phyloP scores from a whole-genome alignment of 2,329 filamentous ascomycete genomes.

The Chalaropsis thielavioides region DNA sequence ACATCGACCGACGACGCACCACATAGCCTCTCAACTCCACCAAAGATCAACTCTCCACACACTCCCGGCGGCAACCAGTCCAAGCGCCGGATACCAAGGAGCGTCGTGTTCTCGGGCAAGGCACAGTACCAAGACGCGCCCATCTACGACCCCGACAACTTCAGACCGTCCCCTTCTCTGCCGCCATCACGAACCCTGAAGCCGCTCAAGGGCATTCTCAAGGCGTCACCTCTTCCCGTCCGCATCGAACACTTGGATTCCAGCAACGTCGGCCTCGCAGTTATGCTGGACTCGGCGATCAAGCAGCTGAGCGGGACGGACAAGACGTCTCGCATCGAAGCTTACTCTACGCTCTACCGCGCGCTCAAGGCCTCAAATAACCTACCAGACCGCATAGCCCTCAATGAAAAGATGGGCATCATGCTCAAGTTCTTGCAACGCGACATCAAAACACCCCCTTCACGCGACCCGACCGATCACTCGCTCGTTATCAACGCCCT shows the following conservation, averaged over 20 bases:
- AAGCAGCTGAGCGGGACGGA: conserved; percentile 67
- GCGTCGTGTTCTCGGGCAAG: conserved; percentile 42
- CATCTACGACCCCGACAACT: conserved; percentile 29
- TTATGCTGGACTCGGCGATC: conserved; percentile 73
- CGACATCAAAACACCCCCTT: conserved; percentile 53
- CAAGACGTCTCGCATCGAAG: conserved; percentile 61
- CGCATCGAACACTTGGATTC: conserved; percentile 28
- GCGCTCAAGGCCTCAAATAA: conserved; percentile 71
- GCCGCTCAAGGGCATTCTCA: conserved; percentile 56
- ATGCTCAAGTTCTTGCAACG: conserved; percentile 72
- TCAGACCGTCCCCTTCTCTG: conserved; percentile 13
- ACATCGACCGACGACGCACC: background rate
- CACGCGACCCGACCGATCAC: conserved; percentile 44
- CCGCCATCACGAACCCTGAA: conserved; percentile 15
- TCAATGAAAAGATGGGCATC: conserved; percentile 61
- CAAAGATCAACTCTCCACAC: conserved; percentile 33
- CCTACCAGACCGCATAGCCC: conserved; percentile 56
- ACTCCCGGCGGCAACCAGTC: conserved; percentile 29
- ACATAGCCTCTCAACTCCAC: conserved; percentile 35
- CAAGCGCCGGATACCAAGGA: conserved; percentile 35
- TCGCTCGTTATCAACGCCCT: conserved; percentile 65
- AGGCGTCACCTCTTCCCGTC: conserved; percentile 43
- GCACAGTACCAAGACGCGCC: conserved; percentile 44
- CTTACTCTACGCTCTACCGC: conserved; percentile 66
- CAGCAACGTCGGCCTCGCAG: conserved; percentile 32